These are phyloP conservation scores for Trichoderma sp. DNA, from an alignment of 2,329 filamentous ascomycete species.

Conservation along the genomic window DNA sequence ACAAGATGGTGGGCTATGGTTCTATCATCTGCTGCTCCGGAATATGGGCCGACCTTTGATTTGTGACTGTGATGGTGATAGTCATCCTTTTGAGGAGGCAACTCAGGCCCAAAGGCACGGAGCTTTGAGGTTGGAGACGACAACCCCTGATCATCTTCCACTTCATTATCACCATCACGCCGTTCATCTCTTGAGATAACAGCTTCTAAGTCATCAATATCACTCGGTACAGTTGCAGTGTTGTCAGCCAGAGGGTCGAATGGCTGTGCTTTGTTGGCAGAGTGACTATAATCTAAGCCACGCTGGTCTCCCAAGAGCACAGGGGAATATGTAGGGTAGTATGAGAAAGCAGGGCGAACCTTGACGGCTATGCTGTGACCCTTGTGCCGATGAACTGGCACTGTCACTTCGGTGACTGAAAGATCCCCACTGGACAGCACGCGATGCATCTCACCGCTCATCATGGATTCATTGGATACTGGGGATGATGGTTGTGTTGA, in stretches of 20 bases:
- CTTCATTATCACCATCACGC: background rate
- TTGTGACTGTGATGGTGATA: background rate
- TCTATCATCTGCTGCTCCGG: background rate
- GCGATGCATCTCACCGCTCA: slow-evolving; percentile 24
- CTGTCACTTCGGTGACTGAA: slow-evolving; percentile 18
- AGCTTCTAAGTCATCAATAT: background rate
- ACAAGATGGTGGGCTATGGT: background rate
- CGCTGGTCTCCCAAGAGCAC: background rate
- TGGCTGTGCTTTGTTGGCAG: slow-evolving; percentile 24
- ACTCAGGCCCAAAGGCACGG: slow-evolving; percentile 1
- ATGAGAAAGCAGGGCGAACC: slow-evolving; percentile 27
- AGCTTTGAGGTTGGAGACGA: slow-evolving; percentile 15
- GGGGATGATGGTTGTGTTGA: slow-evolving; percentile 22
- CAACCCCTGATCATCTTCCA: background rate
- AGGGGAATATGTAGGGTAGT: slow-evolving; percentile 20
- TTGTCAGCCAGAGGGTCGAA: slow-evolving; percentile 18
- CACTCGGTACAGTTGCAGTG: background rate
- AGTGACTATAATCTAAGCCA: slow-evolving; percentile 6
- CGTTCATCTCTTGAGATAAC: background rate
- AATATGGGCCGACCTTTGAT: slow-evolving; percentile 16
- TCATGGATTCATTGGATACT: slow-evolving; percentile 20
- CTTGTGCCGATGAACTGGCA: slow-evolving; percentile 21
- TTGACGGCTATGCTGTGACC: slow-evolving; percentile 28
- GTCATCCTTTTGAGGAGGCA: background rate
- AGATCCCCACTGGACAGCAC: slow-evolving; percentile 21